These are phyloP conservation scores for Agrostemma githago DNA, from an alignment of 148 eudicot species.

Conservation along the genomic window DNA sequence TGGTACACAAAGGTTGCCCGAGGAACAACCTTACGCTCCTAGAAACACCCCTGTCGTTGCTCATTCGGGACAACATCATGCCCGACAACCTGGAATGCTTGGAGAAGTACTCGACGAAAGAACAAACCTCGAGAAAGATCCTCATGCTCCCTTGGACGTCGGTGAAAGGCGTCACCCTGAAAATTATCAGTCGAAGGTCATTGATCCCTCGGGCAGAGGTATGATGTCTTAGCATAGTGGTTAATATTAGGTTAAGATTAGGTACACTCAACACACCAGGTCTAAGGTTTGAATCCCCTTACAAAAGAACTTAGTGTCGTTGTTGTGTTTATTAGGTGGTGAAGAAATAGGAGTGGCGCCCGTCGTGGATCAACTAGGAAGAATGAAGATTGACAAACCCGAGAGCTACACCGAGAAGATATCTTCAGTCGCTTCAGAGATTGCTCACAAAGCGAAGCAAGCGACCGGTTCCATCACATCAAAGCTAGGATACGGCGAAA, in stretches of 20 bases:
- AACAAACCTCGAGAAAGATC: conserved; percentile 27
- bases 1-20: conserved; percentile 16
- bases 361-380: conserved; percentile 41
- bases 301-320: too few species aligned
- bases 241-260: too few species aligned
- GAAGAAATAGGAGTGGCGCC: conserved; percentile 39
- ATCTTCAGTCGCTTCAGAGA: conserved; percentile 25
- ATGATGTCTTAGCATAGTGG: not conserved
- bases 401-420: conserved; percentile 25
- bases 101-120: conserved; percentile 19
- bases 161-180: conserved; percentile 20
- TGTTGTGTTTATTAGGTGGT: conserved; percentile 26
- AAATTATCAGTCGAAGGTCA: conserved; percentile 49
- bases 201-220: conserved; percentile 54
- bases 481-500: conserved; percentile 21
- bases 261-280: too few species aligned
- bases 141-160: conserved; percentile 29
- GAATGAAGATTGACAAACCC: conserved; percentile 30
- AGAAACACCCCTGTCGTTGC: conserved; percentile 16
- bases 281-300: too few species aligned
- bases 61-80: conserved; percentile 11
- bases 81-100: conserved; percentile 8
- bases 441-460: conserved; percentile 28
- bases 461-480: conserved; percentile 27
- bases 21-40: conserved; percentile 33